A percentile compares a stretch with the other conserved stretches of the same genome.
These are phyloP conservation scores for Nannochloropsis salina DNA, from an alignment of 108 stramenopile species.

Conservation along the genomic window DNA sequence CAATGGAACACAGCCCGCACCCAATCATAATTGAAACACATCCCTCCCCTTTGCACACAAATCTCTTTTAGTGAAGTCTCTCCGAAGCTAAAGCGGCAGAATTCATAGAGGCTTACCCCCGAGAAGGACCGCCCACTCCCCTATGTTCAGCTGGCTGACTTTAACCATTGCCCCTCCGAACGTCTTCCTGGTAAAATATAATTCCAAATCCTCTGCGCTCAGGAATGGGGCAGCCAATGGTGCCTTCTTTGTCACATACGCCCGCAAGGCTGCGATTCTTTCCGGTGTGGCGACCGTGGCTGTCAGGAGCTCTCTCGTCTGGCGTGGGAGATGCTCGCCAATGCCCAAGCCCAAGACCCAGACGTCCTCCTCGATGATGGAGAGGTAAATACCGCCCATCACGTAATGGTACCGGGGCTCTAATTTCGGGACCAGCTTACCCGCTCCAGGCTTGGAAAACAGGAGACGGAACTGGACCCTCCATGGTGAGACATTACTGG, in stretches of 20 bases:
- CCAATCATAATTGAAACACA: no score
- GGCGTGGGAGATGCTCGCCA: background rate
- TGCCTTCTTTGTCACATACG: background rate
- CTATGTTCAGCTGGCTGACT: background rate
- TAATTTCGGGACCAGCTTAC: background rate
- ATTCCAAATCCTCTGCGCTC: background rate
- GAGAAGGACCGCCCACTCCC: background rate
- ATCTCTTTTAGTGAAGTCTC: no score
- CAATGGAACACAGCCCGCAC: no score
- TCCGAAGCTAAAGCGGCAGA: no score
- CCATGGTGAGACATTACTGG: background rate
- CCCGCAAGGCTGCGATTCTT: background rate
- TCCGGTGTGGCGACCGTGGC: background rate
- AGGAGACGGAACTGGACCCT: background rate
- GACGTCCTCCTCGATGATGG: background rate
- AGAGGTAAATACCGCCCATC: background rate
- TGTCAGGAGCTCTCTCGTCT: background rate
- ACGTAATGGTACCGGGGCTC: constrained; percentile 15
- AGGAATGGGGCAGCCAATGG: background rate
- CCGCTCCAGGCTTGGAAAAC: background rate
- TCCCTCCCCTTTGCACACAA: no score
- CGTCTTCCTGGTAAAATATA: background rate
- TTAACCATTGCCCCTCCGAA: background rate
- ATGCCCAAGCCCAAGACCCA: constrained; percentile 17
- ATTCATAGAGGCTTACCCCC: background rate